These are phyloP conservation scores for Stylosanthes scabra DNA, from an alignment of 331 rosid genomes.

Conservation along the genomic window DNA sequence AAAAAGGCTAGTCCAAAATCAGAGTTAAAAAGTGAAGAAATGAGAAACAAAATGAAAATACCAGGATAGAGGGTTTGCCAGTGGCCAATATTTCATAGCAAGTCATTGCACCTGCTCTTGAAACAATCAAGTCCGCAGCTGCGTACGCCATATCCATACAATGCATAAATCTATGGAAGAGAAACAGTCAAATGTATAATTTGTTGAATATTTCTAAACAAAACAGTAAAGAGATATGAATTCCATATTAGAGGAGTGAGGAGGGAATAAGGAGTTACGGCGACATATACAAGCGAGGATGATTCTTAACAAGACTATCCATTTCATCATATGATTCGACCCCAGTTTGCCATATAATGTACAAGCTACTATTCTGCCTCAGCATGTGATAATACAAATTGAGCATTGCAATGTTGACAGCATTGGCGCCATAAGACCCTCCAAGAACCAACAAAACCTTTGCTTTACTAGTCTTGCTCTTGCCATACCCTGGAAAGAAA, in stretches of 20 bases:
- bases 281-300: slow-evolving; percentile 58
- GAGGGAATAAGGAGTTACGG: slow-evolving; percentile 53
- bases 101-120: slow-evolving; percentile 91
- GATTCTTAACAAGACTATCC: slow-evolving; percentile 78
- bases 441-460: slow-evolving; percentile 74
- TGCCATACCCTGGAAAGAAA: slow-evolving; percentile 49
- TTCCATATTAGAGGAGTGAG: neutral
- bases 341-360: slow-evolving; percentile 84
- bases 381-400: slow-evolving; percentile 70
- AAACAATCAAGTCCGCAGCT: slow-evolving; percentile 72
- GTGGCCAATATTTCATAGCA: slow-evolving; percentile 83
- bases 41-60: no score
- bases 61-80: slow-evolving; percentile 89
- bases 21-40: slow-evolving; percentile 16
- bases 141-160: slow-evolving; percentile 77
- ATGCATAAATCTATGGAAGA: slow-evolving; percentile 75
- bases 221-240: no score
- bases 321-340: slow-evolving; percentile 68
- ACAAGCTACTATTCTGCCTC: slow-evolving; percentile 52
- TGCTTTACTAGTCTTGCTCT: slow-evolving; percentile 42
- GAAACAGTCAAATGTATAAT: neutral
- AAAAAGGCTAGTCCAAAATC: no score
- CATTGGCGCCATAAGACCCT: slow-evolving; percentile 80
- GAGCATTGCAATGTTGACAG: slow-evolving; percentile 72
- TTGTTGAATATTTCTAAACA: no score